Conservation (phyloP, 257 asterid species). For the Solanum neorickii region DNA sequence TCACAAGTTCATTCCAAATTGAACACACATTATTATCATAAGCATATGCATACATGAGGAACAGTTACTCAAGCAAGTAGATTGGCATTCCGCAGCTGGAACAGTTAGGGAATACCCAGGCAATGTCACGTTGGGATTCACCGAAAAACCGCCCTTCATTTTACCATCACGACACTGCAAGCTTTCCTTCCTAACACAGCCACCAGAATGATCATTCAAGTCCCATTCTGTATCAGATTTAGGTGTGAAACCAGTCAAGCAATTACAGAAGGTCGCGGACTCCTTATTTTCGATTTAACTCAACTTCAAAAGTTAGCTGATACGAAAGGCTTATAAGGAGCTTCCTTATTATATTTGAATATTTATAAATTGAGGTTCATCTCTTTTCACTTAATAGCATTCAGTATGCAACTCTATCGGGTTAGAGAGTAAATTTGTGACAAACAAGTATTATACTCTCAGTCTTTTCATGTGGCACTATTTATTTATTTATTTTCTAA, state of each 20-base stretch:
- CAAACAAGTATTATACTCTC: not conserved
- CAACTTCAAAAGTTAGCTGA: not conserved
- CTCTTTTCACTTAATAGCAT: not conserved
- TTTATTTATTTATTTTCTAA: too few relatives aligned
- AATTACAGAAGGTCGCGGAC: conserved; percentile 27
- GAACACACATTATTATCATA: not conserved
- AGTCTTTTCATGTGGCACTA: not conserved
- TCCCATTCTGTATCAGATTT: conserved; percentile 22
- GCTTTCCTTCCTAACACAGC: not conserved
- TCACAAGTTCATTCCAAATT: not conserved
- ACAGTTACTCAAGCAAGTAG: not conserved
- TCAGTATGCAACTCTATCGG: not conserved
- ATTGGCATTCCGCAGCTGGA: not conserved
- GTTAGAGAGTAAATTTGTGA: not conserved
- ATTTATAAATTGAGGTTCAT: not conserved
- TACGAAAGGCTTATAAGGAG: not conserved
- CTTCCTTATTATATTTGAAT: not conserved
- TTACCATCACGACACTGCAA: not conserved
- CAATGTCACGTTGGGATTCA: not conserved
- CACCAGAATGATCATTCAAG: conserved; percentile 40
- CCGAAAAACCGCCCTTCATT: not conserved
- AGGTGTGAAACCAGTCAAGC: conserved; percentile 26
- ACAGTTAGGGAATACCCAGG: not conserved
- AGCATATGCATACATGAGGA: not conserved
- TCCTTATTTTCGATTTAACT: not conserved